phyloP scores from a whole-genome alignment of 2,329 filamentous ascomycete species.

The Talaromyces islandicus region DNA sequence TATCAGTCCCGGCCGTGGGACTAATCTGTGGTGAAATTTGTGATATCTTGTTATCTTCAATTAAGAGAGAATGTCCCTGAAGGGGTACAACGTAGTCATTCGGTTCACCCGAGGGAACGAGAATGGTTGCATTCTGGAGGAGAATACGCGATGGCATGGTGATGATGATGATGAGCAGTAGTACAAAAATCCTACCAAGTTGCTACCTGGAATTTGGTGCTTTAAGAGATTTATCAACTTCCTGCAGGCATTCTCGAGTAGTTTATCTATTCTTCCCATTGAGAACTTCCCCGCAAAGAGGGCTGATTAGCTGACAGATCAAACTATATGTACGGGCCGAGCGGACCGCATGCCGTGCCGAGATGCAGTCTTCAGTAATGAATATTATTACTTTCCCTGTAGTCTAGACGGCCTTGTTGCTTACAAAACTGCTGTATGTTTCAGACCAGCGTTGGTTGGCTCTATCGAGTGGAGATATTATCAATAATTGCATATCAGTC shows the following conservation, averaged over 20 bases:
- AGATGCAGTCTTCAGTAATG: background rate
- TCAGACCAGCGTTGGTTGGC: background rate
- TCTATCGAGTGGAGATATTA: background rate
- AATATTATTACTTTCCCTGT: background rate
- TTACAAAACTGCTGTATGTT: no score
- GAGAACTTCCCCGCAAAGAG: background rate
- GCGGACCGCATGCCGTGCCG: no score
- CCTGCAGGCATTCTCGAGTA: background rate
- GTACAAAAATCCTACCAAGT: background rate
- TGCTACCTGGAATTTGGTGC: background rate
- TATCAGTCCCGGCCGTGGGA: constrained; percentile 1
- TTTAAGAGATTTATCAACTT: background rate
- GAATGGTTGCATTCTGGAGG: background rate
- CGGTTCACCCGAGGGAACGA: background rate
- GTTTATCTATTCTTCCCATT: no score
- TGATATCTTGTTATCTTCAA: constrained; percentile 1
- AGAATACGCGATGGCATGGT: background rate
- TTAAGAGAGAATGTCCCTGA: background rate
- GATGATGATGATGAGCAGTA: no score
- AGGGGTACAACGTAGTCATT: constrained; percentile 13
- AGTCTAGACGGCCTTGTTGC: background rate
- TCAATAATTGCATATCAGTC: background rate
- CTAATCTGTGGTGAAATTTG: background rate
- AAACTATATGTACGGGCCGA: background rate
- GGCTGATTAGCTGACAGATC: background rate